Conservation (phyloP, 139 green algal genomes). For the Zygnema circumcarinatum region DNA sequence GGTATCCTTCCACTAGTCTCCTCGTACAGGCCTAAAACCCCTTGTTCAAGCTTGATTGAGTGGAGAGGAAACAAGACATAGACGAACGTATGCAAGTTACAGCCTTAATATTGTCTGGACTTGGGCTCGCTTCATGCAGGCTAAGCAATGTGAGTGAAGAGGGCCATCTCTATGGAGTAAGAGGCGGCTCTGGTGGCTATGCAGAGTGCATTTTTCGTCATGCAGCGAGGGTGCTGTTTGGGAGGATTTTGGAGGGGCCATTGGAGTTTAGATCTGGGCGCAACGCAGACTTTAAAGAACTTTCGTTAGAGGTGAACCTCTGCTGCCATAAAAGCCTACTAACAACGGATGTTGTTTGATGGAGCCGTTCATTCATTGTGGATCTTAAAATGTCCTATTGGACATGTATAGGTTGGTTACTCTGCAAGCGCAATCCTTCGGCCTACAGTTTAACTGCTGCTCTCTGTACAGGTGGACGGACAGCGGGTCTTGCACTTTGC, state of each 20-base stretch:
- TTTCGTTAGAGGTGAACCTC: conserved; percentile 40
- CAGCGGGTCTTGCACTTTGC: conserved; percentile 78
- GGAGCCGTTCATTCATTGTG: not conserved
- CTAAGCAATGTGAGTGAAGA: conserved; percentile 29
- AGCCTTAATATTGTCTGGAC: conserved; percentile 5
- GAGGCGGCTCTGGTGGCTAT: conserved; percentile 86
- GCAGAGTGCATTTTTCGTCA: conserved; percentile 79
- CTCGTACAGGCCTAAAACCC: not conserved
- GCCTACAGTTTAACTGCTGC: too few species aligned
- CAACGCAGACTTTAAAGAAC: conserved; percentile 82
- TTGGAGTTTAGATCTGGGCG: conserved; percentile 72
- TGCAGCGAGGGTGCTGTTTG: conserved; percentile 78
- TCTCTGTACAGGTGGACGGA: conserved; percentile 57
- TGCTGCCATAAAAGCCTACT: too few species aligned
- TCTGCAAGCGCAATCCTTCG: not conserved
- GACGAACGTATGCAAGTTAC: too few species aligned
- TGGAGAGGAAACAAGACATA: too few species aligned
- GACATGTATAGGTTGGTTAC: conserved; percentile 16
- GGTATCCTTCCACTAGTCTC: not conserved
- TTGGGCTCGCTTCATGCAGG: conserved; percentile 35
- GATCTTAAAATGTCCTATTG: conserved; percentile 30
- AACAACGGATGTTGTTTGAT: too few species aligned
- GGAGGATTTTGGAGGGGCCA: conserved; percentile 67
- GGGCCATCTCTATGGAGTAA: conserved; percentile 59
- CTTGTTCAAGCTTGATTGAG: conserved; percentile 1